Evolutionary conservation across 192 early-diverging fungal species (phyloP).

Genomic region (Endogone sp.): DNA sequence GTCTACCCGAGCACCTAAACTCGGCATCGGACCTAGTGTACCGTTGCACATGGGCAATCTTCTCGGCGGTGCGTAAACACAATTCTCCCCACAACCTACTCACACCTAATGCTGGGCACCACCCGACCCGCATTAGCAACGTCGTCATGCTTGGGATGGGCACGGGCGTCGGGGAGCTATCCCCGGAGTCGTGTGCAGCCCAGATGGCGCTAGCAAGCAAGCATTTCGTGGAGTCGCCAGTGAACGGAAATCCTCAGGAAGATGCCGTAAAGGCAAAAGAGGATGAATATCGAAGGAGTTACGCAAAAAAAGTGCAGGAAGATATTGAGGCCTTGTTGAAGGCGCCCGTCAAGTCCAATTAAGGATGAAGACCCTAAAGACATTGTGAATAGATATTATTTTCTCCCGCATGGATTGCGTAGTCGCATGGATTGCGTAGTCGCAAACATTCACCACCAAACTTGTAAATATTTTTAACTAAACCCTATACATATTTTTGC

Average conservation of each 20-base stretch:
- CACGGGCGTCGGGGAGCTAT: constrained; percentile 11
- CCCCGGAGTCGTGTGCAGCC: constrained; percentile 10
- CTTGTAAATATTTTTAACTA: too few species aligned
- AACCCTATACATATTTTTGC: too few species aligned
- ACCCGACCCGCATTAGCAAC: constrained; percentile 10
- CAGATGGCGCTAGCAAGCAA: constrained; percentile 20
- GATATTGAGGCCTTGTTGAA: too few species aligned
- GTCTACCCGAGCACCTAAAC: constrained; percentile 13
- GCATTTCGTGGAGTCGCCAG: constrained; percentile 11
- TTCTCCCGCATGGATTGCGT: too few species aligned
- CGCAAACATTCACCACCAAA: too few species aligned
- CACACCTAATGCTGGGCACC: neutral
- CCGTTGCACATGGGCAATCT: constrained; percentile 19
- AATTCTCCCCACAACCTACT: neutral
- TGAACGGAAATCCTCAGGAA: neutral
- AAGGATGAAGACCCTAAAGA: too few species aligned
- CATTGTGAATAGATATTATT: too few species aligned
- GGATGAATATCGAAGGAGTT: neutral
- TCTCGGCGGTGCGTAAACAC: constrained; percentile 9
- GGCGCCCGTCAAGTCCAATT: too few species aligned
- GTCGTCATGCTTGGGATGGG: constrained; percentile 19
- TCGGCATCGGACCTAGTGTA: constrained; percentile 14
- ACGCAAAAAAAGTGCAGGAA: neutral
- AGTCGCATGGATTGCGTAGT: too few species aligned
- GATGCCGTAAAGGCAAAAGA: neutral